Evolutionary conservation across 2,329 filamentous ascomycete species (phyloP).

Genomic region (Colletotrichum lupini): DNA sequence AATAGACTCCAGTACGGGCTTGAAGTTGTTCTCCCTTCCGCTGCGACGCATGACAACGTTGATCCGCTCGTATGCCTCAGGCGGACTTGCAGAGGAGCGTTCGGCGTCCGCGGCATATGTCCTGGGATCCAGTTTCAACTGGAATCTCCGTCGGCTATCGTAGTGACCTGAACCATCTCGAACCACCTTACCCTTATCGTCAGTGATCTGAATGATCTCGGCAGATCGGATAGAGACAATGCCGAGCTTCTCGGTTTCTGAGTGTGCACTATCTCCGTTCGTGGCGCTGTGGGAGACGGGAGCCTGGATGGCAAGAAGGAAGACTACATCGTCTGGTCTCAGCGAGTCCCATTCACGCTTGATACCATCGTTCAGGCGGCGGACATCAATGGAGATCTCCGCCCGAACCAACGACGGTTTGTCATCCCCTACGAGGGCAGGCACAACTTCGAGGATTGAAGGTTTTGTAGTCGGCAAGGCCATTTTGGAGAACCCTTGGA

Average conservation of each 20-base stretch:
- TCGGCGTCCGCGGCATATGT: slow-evolving; percentile 84
- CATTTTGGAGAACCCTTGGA: slow-evolving; percentile 91
- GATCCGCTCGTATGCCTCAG: slow-evolving; percentile 83
- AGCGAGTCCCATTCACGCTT: slow-evolving; percentile 91
- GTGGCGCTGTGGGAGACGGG: slow-evolving; percentile 60
- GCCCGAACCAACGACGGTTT: slow-evolving; percentile 87
- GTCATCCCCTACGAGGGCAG: slow-evolving; percentile 83
- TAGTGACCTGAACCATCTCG: slow-evolving; percentile 70
- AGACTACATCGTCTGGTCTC: slow-evolving; percentile 88
- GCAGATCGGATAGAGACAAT: slow-evolving; percentile 81
- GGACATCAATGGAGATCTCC: slow-evolving; percentile 87
- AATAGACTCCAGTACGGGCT: slow-evolving; percentile 90
- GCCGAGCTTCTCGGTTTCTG: slow-evolving; percentile 71
- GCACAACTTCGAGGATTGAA: slow-evolving; percentile 86
- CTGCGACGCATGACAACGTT: slow-evolving; percentile 88
- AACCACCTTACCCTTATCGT: slow-evolving; percentile 83
- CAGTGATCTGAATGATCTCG: slow-evolving; percentile 85
- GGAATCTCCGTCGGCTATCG: slow-evolving; percentile 77
- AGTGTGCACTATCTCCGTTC: slow-evolving; percentile 61
- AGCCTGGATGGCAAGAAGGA: slow-evolving; percentile 81
- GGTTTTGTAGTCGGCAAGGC: slow-evolving; percentile 87
- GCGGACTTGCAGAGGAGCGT: slow-evolving; percentile 71
- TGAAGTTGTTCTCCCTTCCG: slow-evolving; percentile 97
- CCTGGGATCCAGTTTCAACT: slow-evolving; percentile 83
- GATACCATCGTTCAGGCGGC: slow-evolving; percentile 79